Evolutionary conservation across 192 early-diverging fungal genomes (phyloP).

Genomic region (Backusella mclennaniae): DNA sequence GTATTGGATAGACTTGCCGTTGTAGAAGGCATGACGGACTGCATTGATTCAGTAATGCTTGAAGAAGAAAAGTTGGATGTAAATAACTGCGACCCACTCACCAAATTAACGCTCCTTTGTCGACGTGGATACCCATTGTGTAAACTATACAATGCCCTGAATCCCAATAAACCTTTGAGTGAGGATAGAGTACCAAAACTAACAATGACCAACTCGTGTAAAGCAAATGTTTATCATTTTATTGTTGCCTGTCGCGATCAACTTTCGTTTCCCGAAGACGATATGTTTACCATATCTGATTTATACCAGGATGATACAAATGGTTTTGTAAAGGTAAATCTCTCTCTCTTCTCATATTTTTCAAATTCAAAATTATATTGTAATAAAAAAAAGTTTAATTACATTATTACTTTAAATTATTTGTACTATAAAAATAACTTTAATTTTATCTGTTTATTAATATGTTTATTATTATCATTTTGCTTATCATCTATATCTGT

Average conservation of each 20-base stretch:
- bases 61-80: conserved; percentile 34
- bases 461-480: conserved; percentile 44
- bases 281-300: conserved; percentile 83
- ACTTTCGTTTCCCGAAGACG: conserved; percentile 68
- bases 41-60: conserved; percentile 39
- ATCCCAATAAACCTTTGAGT: conserved; percentile 57
- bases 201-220: conserved; percentile 66
- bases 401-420: background rate
- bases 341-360: conserved; percentile 8
- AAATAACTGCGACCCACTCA: conserved; percentile 53
- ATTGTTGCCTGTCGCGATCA: conserved; percentile 81
- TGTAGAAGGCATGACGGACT: conserved; percentile 68
- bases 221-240: conserved; percentile 86
- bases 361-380: background rate
- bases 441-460: conserved; percentile 42
- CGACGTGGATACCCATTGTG: conserved; percentile 71
- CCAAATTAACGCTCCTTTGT: conserved; percentile 70
- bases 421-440: conserved; percentile 3
- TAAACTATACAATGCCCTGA: conserved; percentile 69
- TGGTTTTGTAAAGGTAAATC: conserved; percentile 87
- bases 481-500: background rate
- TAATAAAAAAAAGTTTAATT: conserved; percentile 8
- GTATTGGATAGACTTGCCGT: conserved; percentile 66
- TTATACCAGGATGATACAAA: conserved; percentile 95
- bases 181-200: conserved; percentile 43